A percentile compares a stretch with the other conserved stretches of the same genome.
Conservation (phyloP, 352 stramenopile species). For the Globisporangium mamillatum region DNA sequence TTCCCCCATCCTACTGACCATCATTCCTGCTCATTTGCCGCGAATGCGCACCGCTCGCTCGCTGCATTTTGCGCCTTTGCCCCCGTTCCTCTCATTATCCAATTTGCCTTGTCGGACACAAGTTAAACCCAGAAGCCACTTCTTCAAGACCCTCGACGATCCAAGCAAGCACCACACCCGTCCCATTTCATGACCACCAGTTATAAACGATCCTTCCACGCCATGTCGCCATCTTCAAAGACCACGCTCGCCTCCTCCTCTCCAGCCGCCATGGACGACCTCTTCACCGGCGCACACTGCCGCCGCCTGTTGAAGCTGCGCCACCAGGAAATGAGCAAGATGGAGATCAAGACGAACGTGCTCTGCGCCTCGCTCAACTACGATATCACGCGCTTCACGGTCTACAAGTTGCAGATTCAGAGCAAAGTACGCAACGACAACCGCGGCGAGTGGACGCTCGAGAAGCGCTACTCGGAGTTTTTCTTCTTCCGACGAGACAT, state of each 20-base stretch:
- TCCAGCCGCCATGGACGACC: conserved; percentile 19
- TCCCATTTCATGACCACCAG: conserved; percentile 3
- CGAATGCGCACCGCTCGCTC: neutral
- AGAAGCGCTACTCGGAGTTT: conserved; percentile 37
- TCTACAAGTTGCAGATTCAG: conserved; percentile 58
- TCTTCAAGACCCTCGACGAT: neutral
- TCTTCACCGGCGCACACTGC: conserved; percentile 38
- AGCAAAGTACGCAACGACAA: conserved; percentile 28
- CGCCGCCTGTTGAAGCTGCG: conserved; percentile 59
- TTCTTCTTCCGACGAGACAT: conserved; percentile 23
- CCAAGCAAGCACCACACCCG: neutral
- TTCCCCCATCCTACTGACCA: neutral
- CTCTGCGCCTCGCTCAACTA: conserved; percentile 21
- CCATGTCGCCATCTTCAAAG: conserved; percentile 4
- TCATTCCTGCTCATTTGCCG: neutral
- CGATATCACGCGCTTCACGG: conserved; percentile 31
- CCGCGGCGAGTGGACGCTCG: conserved; percentile 29
- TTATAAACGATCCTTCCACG: conserved; percentile 8
- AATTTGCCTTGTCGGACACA: conserved; percentile 15
- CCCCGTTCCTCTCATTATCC: conserved; percentile 7
- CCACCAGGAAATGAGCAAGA: conserved; percentile 42
- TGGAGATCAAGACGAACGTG: conserved; percentile 40
- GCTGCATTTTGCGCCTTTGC: neutral
- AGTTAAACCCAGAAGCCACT: conserved; percentile 3
- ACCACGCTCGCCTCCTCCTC: neutral